Evolutionary conservation across 495 filamentous ascomycete species (phyloP).

Genomic region (Penicillium steckii): DNA sequence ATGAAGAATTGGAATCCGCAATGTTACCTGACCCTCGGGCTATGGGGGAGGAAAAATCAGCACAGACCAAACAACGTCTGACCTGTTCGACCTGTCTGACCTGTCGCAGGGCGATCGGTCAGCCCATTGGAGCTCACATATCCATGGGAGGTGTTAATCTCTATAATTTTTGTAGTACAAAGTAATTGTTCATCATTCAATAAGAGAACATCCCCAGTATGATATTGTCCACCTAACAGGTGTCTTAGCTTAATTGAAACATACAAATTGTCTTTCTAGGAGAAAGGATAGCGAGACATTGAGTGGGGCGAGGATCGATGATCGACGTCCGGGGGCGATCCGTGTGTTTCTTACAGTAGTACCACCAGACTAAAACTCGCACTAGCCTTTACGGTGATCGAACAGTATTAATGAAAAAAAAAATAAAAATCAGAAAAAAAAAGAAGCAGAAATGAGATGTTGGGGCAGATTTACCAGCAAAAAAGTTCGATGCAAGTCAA

Average conservation of each 20-base stretch:
- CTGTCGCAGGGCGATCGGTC: not conserved
- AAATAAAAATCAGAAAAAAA: constrained; percentile 13
- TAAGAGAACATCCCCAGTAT: too few relatives aligned
- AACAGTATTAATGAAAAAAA: constrained; percentile 13
- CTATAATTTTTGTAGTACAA: too few relatives aligned
- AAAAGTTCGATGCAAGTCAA: constrained; percentile 16
- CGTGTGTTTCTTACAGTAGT: not conserved
- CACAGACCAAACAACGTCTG: not conserved
- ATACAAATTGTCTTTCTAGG: not conserved
- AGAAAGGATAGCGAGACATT: not conserved
- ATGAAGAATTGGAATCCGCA: constrained; percentile 13
- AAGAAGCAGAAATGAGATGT: not conserved
- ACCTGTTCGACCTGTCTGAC: not conserved
- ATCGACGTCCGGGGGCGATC: not conserved
- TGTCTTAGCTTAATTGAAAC: not conserved
- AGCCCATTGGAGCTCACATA: not conserved
- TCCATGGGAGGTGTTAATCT: too few relatives aligned
- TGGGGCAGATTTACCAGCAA: constrained; percentile 3
- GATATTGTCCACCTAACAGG: not conserved
- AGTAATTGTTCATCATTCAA: too few relatives aligned
- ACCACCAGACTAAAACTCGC: not conserved
- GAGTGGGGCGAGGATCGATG: constrained; percentile 1
- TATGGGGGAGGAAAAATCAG: not conserved
- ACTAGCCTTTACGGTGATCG: not conserved
- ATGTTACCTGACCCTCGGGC: constrained; percentile 12